These are phyloP conservation scores for Musa beccarii DNA, from an alignment of 176 grass and related monocot genomes.

Conservation along the genomic window DNA sequence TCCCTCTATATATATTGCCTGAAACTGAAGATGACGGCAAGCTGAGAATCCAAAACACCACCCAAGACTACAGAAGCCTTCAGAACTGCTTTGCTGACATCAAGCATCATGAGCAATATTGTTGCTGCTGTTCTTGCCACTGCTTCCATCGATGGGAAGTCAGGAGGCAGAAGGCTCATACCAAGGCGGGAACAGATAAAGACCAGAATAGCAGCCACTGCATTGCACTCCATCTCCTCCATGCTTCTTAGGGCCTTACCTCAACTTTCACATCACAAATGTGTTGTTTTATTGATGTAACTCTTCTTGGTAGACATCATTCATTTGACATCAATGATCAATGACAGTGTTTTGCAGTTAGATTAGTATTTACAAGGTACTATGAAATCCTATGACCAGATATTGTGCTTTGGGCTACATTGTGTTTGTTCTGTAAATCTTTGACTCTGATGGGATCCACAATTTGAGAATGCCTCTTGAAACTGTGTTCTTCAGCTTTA, in stretches of 20 bases:
- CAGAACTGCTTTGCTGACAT: background rate
- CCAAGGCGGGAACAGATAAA: constrained; percentile 41
- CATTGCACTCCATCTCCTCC: constrained; percentile 24
- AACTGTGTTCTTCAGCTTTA: too few relatives aligned
- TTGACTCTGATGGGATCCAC: too few relatives aligned
- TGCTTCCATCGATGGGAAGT: constrained; percentile 26
- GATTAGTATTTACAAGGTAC: too few relatives aligned
- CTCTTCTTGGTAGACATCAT: too few relatives aligned
- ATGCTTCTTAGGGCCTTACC: constrained; percentile 26
- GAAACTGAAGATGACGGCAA: background rate
- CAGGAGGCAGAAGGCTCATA: background rate
- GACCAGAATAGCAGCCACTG: constrained; percentile 36
- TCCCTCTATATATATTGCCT: background rate
- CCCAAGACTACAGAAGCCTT: background rate
- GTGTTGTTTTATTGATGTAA: background rate
- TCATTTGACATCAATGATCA: too few relatives aligned
- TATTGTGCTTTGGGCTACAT: too few relatives aligned
- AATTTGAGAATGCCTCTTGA: too few relatives aligned
- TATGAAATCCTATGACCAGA: too few relatives aligned
- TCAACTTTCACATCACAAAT: constrained; percentile 34
- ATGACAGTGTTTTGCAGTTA: too few relatives aligned
- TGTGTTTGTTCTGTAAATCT: too few relatives aligned
- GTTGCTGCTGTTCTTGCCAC: constrained; percentile 1
- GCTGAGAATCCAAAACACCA: background rate
- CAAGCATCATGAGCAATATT: constrained; percentile 27